Evolutionary conservation across 1,284 basidiomycete species (phyloP).

Genomic region (Sphagnurus paluster): DNA sequence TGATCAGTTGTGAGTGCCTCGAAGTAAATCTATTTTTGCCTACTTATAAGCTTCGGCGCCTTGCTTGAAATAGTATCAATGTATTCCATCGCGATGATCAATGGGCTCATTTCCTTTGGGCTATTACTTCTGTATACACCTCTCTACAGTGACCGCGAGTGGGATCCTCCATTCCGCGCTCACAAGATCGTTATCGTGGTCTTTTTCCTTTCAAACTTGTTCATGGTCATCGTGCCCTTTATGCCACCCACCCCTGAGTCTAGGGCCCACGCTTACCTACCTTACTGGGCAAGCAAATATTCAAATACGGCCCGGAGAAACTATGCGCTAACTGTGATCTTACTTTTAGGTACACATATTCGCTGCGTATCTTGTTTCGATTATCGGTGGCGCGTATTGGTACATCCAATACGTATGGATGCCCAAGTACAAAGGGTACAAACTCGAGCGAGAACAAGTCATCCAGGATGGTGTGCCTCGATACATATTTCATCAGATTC

Average conservation of each 20-base stretch:
- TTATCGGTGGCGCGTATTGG: slow-evolving; percentile 59
- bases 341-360: slow-evolving; percentile 48
- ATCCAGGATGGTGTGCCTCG: not conserved
- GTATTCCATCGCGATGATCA: slow-evolving; percentile 24
- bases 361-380: slow-evolving; percentile 45
- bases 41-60: no score
- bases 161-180: slow-evolving; percentile 64
- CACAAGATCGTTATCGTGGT: slow-evolving; percentile 45
- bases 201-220: slow-evolving; percentile 65
- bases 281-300: slow-evolving; percentile 57
- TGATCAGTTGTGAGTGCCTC: slow-evolving; percentile 52
- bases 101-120: slow-evolving; percentile 57
- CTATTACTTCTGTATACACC: slow-evolving; percentile 55
- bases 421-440: slow-evolving; percentile 49
- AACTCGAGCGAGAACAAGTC: slow-evolving; percentile 38
- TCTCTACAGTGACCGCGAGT: slow-evolving; percentile 43
- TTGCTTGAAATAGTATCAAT: slow-evolving; percentile 8
- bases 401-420: slow-evolving; percentile 52
- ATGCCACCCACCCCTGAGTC: slow-evolving; percentile 54
- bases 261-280: slow-evolving; percentile 54
- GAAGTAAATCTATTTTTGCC: no score
- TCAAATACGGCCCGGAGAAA: not conserved
- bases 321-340: slow-evolving; percentile 2
- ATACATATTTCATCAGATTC: no score
- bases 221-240: slow-evolving; percentile 57